These are phyloP conservation scores for Vigna mungo DNA, from an alignment of 306 rosid species.

Conservation along the genomic window DNA sequence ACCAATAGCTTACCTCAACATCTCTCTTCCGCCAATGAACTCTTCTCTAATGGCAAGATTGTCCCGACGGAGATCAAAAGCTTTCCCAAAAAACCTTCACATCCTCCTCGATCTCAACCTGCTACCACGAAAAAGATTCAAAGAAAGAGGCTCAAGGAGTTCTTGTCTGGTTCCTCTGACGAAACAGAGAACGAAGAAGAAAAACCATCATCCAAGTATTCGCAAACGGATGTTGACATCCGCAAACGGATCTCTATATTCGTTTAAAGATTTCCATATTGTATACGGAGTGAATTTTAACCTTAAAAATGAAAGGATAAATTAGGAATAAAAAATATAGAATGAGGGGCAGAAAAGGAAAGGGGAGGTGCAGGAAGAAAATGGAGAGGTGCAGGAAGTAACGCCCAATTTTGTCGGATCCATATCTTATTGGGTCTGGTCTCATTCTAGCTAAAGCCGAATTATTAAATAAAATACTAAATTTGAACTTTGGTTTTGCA, in stretches of 20 bases:
- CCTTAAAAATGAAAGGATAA: no score
- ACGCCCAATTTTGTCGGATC: neutral
- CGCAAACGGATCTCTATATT: no score
- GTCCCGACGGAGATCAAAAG: conserved; percentile 68
- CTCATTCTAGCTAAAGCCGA: neutral
- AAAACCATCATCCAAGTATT: conserved; percentile 61
- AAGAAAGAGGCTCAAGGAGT: conserved; percentile 84
- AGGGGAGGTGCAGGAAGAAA: no score
- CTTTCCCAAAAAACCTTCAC: neutral
- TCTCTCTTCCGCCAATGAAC: conserved; percentile 87
- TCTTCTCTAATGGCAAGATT: conserved; percentile 87
- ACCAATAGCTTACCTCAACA: conserved; percentile 59
- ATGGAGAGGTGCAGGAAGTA: no score
- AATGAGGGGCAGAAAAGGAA: no score
- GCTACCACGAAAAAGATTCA: conserved; percentile 41
- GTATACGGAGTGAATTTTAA: no score
- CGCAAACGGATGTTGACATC: no score
- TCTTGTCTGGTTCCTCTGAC: conserved; percentile 57
- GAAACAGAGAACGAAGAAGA: conserved; percentile 54
- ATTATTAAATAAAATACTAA: neutral
- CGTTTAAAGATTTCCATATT: no score
- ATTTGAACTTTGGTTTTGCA: no score
- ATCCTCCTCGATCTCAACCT: conserved; percentile 28
- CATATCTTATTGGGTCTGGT: neutral
- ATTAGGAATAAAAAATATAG: no score